Evolutionary conservation across 768 basidiomycete species (phyloP).

Genomic region (Phylloporus sp.): DNA sequence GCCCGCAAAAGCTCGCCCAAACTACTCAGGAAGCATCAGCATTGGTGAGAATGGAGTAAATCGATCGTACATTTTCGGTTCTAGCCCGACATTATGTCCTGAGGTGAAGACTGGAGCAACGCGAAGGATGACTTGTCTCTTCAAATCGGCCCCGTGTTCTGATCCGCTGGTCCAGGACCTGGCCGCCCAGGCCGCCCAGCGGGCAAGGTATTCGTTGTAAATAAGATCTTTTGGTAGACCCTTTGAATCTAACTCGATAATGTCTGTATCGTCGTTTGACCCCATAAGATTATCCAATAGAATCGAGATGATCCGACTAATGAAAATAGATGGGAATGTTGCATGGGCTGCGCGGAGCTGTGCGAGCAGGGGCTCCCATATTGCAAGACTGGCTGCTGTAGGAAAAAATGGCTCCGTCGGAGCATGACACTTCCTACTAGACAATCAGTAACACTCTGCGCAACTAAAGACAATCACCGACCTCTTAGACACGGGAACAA

Average conservation of each 20-base stretch:
- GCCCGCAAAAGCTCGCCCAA: constrained; percentile 18
- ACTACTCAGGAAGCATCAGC: constrained; percentile 15
- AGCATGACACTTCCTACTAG: constrained; percentile 50
- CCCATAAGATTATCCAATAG: constrained; percentile 23
- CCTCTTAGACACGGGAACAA: constrained; percentile 86
- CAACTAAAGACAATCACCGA: constrained; percentile 30
- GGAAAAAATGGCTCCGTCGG: constrained; percentile 43
- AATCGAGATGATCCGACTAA: constrained; percentile 39
- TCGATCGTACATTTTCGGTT: constrained; percentile 32
- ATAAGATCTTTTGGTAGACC: constrained; percentile 34
- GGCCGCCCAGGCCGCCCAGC: constrained; percentile 65
- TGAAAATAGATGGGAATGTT: constrained; percentile 47
- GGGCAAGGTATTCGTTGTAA: constrained; percentile 56
- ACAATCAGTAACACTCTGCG: constrained; percentile 1
- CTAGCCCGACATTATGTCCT: constrained; percentile 20
- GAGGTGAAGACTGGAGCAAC: constrained; percentile 50
- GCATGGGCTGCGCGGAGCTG: constrained; percentile 55
- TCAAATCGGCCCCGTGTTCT: constrained; percentile 36
- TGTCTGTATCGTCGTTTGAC: constrained; percentile 11
- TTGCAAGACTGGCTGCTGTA: constrained; percentile 43
- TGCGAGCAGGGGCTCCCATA: constrained; percentile 64
- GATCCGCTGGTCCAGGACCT: constrained; percentile 35
- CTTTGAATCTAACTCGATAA: constrained; percentile 17
- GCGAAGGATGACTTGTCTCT: constrained; percentile 40
- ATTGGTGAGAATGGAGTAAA: not conserved